Base-by-base conservation (phyloP, 1,284 basidiomycete genomes). In the Sanghuangporus sanghuang region DNA sequence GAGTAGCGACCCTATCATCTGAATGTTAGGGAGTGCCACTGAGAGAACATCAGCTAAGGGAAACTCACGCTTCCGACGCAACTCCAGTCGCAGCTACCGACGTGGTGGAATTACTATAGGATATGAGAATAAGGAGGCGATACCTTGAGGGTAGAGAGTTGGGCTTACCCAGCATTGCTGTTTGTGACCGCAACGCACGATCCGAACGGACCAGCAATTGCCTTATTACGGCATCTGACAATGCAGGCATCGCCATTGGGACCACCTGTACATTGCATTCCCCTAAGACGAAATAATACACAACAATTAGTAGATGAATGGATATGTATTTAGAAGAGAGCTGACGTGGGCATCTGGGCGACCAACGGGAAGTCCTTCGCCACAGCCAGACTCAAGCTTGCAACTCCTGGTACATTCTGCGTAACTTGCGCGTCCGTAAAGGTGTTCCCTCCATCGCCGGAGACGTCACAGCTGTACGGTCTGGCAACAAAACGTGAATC, bases 131-230 rank as follows among this genome's bases (percentile, higher is more conserved):
- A 5, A 54, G 53, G 4, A 27, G 27, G 14, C 16, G 23, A 32
- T 16, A 6, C 12, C 2, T 12, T 42, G n/a, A 44, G 16, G 35
- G 42, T 42, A 11, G 40, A 3, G 12, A 4, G 21, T n/a, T 23
- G 7, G n/a, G 27, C 59, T 54, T 55, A 63, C 46, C 38, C 44
- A n/a, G 62, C 48, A 6, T 48, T 36, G 18, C 55, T 52, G 56
- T 64, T 64, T 6, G 68, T 67, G 21, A 68, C 69, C 3, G 69
- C 68, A 6, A 61, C 69, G 59, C 70, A 71, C 12, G 66, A 65
- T 27, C 70, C 70, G 61, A 71, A 71, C 0, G 70, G 70, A 57
- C 71, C 71, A 12, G 70, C 70, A 23, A 67, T 52, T 16, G 70
- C 68, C 36, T 44, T 52, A 57, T 69, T 70, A 35, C 70, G 64